Evolutionary conservation across 345 rosid species (phyloP).

Genomic region (Passiflora organensis): DNA sequence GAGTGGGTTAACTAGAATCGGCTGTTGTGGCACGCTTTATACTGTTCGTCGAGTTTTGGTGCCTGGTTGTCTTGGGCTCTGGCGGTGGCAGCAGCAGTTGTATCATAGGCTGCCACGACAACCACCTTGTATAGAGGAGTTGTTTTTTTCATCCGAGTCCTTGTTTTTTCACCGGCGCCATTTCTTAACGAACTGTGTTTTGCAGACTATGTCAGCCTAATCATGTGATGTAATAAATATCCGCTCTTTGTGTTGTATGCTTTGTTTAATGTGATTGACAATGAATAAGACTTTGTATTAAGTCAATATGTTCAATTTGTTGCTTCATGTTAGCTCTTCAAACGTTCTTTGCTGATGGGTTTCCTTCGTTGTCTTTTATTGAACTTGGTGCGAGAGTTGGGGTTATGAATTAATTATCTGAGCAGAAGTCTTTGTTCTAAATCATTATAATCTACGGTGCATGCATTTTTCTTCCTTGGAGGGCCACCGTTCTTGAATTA

Average conservation of each 20-base stretch:
- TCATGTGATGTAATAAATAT: conserved; percentile 19
- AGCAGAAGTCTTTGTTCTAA: no score
- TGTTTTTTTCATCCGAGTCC: conserved; percentile 36
- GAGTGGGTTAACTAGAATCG: conserved; percentile 15
- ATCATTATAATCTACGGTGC: no score
- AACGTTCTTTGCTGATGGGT: no score
- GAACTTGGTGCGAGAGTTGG: no score
- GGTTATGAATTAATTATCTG: no score
- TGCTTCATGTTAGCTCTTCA: no score
- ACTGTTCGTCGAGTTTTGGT: conserved; percentile 18
- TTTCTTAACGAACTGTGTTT: conserved; percentile 23
- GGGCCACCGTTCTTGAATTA: no score
- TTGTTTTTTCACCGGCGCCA: conserved; percentile 27
- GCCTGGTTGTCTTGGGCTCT: conserved; percentile 34
- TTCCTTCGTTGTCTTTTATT: no score
- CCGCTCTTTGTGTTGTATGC: conserved; percentile 28
- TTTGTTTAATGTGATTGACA: neutral
- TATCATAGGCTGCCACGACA: conserved; percentile 38
- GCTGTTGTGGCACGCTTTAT: conserved; percentile 15
- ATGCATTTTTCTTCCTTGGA: no score
- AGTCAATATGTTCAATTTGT: no score
- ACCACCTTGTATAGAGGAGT: conserved; percentile 12
- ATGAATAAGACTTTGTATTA: conserved; percentile 12
- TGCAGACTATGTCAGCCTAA: no score
- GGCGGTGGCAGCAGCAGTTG: conserved; percentile 46